phyloP scores from a whole-genome alignment of 2,329 filamentous ascomycete species.

The Plectosphaerella sp. region DNA sequence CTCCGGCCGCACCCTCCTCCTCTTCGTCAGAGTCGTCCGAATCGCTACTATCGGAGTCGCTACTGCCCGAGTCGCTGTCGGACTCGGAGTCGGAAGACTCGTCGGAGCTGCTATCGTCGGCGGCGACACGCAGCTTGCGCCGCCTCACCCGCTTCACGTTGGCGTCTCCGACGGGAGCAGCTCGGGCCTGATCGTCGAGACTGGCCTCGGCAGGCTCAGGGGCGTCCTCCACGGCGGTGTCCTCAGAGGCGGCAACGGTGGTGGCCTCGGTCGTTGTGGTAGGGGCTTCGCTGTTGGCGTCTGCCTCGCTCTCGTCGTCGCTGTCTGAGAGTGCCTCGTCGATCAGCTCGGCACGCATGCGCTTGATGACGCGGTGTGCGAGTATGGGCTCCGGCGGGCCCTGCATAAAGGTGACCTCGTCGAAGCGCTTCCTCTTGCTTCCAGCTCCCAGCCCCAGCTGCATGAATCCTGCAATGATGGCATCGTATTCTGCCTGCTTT shows the following conservation, averaged over 20 bases:
- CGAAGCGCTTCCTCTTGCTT: conserved; percentile 45
- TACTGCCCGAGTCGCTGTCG: conserved; percentile 22
- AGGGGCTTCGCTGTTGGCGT: conserved; percentile 14
- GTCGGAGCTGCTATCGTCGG: conserved; percentile 34
- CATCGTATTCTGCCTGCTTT: conserved; percentile 52
- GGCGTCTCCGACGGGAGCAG: conserved; percentile 8
- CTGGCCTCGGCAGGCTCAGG: conserved; percentile 9
- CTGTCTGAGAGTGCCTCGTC: conserved; percentile 49
- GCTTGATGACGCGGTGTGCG: conserved; percentile 53
- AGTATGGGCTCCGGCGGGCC: conserved; percentile 46
- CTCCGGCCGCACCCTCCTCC: conserved; percentile 25
- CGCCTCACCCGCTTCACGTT: conserved; percentile 16
- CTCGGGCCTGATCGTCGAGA: conserved; percentile 4
- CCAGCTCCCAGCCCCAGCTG: conserved; percentile 26
- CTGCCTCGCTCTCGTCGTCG: conserved; percentile 31
- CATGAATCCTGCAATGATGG: conserved; percentile 47
- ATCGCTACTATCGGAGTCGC: conserved; percentile 23
- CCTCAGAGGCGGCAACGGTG: conserved; percentile 16
- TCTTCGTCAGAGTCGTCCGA: conserved; percentile 27
- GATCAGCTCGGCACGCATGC: conserved; percentile 58
- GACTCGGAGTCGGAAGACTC: conserved; percentile 25
- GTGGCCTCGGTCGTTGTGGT: conserved; percentile 9
- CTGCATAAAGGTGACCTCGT: conserved; percentile 47
- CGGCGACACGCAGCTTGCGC: conserved; percentile 46
- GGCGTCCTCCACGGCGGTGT: conserved; percentile 10